Evolutionary conservation across 305 asterid genomes (phyloP).

Genomic region (Solanum hybrid): DNA sequence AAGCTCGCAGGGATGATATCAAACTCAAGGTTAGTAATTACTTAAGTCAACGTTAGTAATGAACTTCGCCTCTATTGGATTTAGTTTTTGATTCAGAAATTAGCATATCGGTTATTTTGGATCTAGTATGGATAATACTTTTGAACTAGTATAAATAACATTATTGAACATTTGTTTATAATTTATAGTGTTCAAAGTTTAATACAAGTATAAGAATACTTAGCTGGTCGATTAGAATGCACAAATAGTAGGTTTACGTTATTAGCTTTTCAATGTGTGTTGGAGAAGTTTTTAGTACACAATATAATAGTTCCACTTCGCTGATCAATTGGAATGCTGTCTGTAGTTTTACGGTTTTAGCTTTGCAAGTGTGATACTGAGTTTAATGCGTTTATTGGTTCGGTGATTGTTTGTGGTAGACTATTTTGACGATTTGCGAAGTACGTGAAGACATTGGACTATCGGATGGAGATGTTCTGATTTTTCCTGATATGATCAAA

Average conservation of each 20-base stretch:
- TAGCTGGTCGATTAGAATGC: neutral
- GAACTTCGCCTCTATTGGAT: neutral
- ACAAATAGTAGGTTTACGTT: neutral
- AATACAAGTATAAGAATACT: neutral
- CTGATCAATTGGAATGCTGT: neutral
- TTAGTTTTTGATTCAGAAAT: neutral
- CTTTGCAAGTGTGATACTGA: neutral
- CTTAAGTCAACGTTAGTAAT: neutral
- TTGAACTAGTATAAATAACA: neutral
- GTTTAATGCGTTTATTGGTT: constrained; percentile 9
- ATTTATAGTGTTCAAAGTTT: neutral
- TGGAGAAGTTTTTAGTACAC: neutral
- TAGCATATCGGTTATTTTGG: neutral
- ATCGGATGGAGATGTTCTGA: constrained; percentile 70
- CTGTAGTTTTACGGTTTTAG: neutral
- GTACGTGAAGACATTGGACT: constrained; percentile 42
- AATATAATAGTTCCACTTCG: neutral
- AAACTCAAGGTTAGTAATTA: constrained; percentile 35
- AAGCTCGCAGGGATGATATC: constrained; percentile 57
- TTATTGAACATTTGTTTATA: neutral
- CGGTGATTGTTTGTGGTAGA: constrained; percentile 31
- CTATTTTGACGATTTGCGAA: constrained; percentile 81
- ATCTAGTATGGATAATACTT: neutral
- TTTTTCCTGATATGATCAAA: constrained; percentile 77
- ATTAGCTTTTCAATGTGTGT: neutral